phyloP scores from a whole-genome alignment of 208 protist species.

The Trypanosoma conorhini region DNA sequence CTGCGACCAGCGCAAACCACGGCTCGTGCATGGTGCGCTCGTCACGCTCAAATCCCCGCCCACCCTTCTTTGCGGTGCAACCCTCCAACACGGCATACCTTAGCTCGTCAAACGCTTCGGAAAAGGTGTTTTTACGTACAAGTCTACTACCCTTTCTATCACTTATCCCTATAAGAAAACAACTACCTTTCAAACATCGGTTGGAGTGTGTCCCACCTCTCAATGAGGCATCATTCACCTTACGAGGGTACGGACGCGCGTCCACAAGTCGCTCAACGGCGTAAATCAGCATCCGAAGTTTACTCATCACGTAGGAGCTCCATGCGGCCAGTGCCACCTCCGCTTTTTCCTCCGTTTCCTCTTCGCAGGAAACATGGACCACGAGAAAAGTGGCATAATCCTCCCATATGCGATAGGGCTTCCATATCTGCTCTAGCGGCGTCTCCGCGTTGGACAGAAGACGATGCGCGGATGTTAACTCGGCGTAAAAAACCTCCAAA shows the following conservation, averaged over 20 bases:
- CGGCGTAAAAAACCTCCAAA: slow-evolving; percentile 57
- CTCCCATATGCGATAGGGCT: slow-evolving; percentile 32
- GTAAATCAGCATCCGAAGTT: slow-evolving; percentile 79
- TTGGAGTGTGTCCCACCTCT: neutral
- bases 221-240: slow-evolving; percentile 21
- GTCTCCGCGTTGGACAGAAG: slow-evolving; percentile 25
- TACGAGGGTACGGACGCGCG: slow-evolving; percentile 54
- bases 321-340: slow-evolving; percentile 44
- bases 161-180: slow-evolving; percentile 29
- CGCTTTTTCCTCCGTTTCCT: slow-evolving; percentile 18
- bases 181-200: slow-evolving; percentile 1
- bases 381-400: slow-evolving; percentile 55
- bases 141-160: slow-evolving; percentile 1
- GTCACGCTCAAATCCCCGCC: slow-evolving; percentile 41
- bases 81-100: slow-evolving; percentile 26
- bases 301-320: slow-evolving; percentile 77
- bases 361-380: slow-evolving; percentile 52
- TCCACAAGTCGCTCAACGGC: slow-evolving; percentile 66
- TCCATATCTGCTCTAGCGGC: slow-evolving; percentile 46
- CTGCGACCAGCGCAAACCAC: slow-evolving; percentile 30
- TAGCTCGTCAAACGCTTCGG: slow-evolving; percentile 25
- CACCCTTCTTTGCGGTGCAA: slow-evolving; percentile 5
- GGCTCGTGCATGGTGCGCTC: slow-evolving; percentile 41
- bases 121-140: slow-evolving; percentile 26
- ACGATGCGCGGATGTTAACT: slow-evolving; percentile 52